A percentile compares a stretch with the other conserved stretches of the same genome.
These are phyloP conservation scores for Paraphoma sp. DNA, from an alignment of 2,329 filamentous ascomycete species.

Conservation along the genomic window DNA sequence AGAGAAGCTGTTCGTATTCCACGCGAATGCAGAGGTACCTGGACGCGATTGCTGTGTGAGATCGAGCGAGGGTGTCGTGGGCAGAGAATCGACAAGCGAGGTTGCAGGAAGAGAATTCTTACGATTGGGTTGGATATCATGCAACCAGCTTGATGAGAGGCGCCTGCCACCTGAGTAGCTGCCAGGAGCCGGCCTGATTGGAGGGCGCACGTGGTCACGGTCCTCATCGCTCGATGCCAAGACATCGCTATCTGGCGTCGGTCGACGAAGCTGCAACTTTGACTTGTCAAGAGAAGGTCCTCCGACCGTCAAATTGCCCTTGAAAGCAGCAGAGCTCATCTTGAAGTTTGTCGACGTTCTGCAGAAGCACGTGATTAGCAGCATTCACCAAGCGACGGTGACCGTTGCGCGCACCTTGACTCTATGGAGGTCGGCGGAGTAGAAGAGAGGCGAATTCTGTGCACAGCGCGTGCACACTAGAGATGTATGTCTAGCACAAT, in stretches of 20 bases:
- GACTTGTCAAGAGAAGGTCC: constrained; percentile 67
- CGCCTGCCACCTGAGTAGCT: constrained; percentile 35
- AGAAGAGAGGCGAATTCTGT: constrained; percentile 1
- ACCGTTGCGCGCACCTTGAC: constrained; percentile 18
- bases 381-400: not conserved
- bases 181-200: constrained; percentile 25
- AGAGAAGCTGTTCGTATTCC: constrained; percentile 49
- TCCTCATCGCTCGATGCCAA: constrained; percentile 96
- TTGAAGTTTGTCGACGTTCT: constrained; percentile 5
- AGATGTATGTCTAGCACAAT: constrained; percentile 14
- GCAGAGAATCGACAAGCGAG: constrained; percentile 81
- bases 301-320: constrained; percentile 36
- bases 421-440: not conserved
- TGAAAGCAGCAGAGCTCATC: constrained; percentile 38
- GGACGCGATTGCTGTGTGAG: constrained; percentile 51
- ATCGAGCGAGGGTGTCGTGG: constrained; percentile 78
- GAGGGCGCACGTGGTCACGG: constrained; percentile 60
- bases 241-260: constrained; percentile 93
- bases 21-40: constrained; percentile 52
- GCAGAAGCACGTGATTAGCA: not conserved
- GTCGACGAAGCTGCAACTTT: constrained; percentile 72
- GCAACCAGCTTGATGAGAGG: constrained; percentile 69
- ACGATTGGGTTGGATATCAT: constrained; percentile 73
- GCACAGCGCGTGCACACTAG: constrained; percentile 17
- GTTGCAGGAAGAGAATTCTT: constrained; percentile 74